Percentiles rank a stretch among this genome's conserved stretches.
Evolutionary conservation across 352 stramenopile genomes (phyloP).

Genomic region (Phytophthora pseudosyringae): DNA sequence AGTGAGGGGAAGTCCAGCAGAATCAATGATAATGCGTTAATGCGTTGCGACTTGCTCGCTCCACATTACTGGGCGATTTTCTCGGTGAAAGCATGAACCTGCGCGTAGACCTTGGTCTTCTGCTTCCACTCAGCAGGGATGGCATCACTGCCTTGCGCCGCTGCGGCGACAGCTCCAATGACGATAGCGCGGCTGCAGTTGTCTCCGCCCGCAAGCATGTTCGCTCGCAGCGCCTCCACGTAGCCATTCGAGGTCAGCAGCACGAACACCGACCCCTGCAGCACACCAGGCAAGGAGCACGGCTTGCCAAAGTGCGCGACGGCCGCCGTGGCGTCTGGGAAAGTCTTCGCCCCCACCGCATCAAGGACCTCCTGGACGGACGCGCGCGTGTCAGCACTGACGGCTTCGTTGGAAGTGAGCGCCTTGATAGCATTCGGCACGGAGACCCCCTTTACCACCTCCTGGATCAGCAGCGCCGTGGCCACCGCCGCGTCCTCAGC

Average conservation of each 20-base stretch:
- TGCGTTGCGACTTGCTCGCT: background rate
- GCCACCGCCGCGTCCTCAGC: constrained; percentile 60
- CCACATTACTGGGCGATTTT: constrained; percentile 42
- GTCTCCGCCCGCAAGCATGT: constrained; percentile 68
- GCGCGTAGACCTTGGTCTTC: constrained; percentile 51
- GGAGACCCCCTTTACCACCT: constrained; percentile 47
- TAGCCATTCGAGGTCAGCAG: constrained; percentile 55
- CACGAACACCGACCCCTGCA: constrained; percentile 67
- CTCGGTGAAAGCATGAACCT: constrained; percentile 46
- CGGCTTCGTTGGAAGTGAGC: constrained; percentile 44
- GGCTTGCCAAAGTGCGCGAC: constrained; percentile 64
- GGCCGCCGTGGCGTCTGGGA: constrained; percentile 49
- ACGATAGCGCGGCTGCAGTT: constrained; percentile 77
- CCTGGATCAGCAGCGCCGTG: constrained; percentile 54
- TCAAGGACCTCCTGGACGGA: constrained; percentile 57
- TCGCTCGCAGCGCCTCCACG: constrained; percentile 55
- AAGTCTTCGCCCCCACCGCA: constrained; percentile 48
- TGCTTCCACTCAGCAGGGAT: constrained; percentile 57
- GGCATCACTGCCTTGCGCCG: constrained; percentile 32
- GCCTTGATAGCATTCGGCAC: constrained; percentile 44
- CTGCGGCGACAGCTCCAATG: constrained; percentile 59
- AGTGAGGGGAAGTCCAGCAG: too few species aligned
- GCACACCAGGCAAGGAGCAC: constrained; percentile 57
- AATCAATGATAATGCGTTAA: too few species aligned
- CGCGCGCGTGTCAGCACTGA: constrained; percentile 39